Evolutionary conservation across 2,329 filamentous ascomycete genomes (phyloP), one percentile per base, ranked within the genome.

Genomic region (Arthrobotrys musiformis): DNA sequence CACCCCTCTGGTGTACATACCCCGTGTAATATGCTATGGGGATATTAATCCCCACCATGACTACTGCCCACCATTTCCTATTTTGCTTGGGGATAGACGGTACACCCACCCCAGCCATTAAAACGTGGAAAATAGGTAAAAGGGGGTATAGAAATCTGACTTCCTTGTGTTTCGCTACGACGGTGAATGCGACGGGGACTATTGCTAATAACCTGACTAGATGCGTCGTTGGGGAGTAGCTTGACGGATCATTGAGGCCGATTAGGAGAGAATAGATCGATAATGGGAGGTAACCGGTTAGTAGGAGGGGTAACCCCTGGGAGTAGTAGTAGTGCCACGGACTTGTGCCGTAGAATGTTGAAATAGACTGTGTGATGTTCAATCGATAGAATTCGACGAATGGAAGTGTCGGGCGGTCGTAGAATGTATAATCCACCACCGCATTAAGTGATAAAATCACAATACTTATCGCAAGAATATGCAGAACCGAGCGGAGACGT

Each of bases 141-240:
- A 99, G 87, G 0, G 95, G 94, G 81, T 97, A 97, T 80, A 98
- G 92, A 85, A 99, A 99, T 81, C 95, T 93, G 80, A 97, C 92
- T 86, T 99, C 95, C 83, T 99, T 99, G 85, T 99, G 95, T 0
- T 93, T 90, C 79, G 98, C 92, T 54, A 92, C 42, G 61, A 73
- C 42, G 61, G 69, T 72, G 24, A 78, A 78, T 1, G 54, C 68
- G 4, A 78, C 2, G 1, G 69, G 68, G 2, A 68, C 74, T 6
- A 73, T 2, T 30, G 40, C 67, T 13, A 60, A 44, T 3, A 78
- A 15, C 22, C 44, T 15, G 15, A 40, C 50, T 6, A 73, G 35
- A 37, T 73, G 58, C 4, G 68, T 61, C 0, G 50, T 44, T 3
- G 61, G 50, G 0, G 46, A 58, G 11, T 52, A 40, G 70, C 7